These are phyloP conservation scores for Ascocoryne sarcoides DNA, from an alignment of 2,329 filamentous ascomycete genomes.

Conservation along the genomic window DNA sequence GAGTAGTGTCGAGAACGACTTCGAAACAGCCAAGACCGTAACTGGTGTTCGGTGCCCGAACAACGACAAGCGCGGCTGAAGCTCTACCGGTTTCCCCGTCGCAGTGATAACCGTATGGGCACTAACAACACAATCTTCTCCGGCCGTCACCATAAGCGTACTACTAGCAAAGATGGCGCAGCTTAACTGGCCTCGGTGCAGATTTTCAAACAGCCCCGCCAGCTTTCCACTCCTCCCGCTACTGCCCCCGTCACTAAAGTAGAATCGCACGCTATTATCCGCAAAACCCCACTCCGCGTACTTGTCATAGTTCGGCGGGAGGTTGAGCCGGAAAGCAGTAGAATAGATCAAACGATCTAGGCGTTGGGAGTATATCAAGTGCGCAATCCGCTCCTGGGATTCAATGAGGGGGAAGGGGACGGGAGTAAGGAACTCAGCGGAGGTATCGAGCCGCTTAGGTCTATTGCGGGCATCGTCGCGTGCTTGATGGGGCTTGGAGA, in stretches of 20 bases:
- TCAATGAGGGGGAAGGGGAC: slow-evolving; percentile 68
- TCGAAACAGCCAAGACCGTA: slow-evolving; percentile 72
- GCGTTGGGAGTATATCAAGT: slow-evolving; percentile 68
- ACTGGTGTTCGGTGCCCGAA: slow-evolving; percentile 87
- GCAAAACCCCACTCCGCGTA: slow-evolving; percentile 95
- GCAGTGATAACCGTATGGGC: slow-evolving; percentile 65
- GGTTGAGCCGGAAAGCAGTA: slow-evolving; percentile 75
- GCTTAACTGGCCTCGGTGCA: slow-evolving; percentile 85
- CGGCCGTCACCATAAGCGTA: slow-evolving; percentile 82
- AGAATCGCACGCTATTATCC: slow-evolving; percentile 88
- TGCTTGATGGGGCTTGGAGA: slow-evolving; percentile 69
- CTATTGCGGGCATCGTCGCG: slow-evolving; percentile 60
- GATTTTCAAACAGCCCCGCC: slow-evolving; percentile 83
- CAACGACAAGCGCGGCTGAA: slow-evolving; percentile 68
- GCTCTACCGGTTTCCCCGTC: slow-evolving; percentile 62
- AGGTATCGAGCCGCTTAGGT: slow-evolving; percentile 64
- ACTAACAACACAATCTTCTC: slow-evolving; percentile 84
- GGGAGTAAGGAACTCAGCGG: slow-evolving; percentile 66
- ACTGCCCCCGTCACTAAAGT: slow-evolving; percentile 71
- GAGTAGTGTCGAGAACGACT: slow-evolving; percentile 80
- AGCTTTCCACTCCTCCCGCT: slow-evolving; percentile 74
- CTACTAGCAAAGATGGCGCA: slow-evolving; percentile 80
- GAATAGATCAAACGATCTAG: slow-evolving; percentile 77
- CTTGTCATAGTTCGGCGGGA: slow-evolving; percentile 79
- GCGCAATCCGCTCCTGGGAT: slow-evolving; percentile 68